Conservation (phyloP, 2,329 filamentous ascomycete genomes). For the Pezicula carpinea region DNA sequence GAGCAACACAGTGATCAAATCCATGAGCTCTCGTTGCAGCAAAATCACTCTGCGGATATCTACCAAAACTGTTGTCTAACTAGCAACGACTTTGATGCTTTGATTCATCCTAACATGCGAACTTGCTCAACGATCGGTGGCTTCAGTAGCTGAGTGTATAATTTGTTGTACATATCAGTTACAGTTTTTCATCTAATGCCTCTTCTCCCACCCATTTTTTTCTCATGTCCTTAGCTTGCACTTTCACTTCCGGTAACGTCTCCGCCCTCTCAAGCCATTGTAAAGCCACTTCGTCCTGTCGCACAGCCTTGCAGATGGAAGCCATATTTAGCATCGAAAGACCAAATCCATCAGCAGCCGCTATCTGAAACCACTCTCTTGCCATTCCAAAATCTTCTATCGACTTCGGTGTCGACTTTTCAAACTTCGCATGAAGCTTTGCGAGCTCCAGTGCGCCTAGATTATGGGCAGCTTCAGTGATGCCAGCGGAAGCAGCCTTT, state of each 20-base stretch:
- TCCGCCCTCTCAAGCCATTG: conserved; percentile 21
- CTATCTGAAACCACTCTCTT: conserved; percentile 25
- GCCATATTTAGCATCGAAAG: conserved; percentile 25
- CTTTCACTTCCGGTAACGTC: conserved; percentile 4
- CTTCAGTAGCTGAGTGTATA: too few relatives aligned
- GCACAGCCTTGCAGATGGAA: conserved; percentile 18
- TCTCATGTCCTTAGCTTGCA: conserved; percentile 6
- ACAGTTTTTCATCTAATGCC: too few relatives aligned
- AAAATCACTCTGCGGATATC: too few relatives aligned
- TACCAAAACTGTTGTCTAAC: too few relatives aligned
- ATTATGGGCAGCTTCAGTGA: conserved; percentile 25
- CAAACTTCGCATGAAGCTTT: conserved; percentile 7
- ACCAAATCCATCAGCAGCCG: conserved; percentile 21
- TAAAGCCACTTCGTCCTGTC: conserved; percentile 13
- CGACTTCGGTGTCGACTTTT: conserved; percentile 2
- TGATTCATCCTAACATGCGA: too few relatives aligned
- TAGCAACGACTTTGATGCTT: too few relatives aligned
- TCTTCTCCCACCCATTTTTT: background rate
- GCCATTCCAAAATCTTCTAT: conserved; percentile 23
- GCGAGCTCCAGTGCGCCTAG: conserved; percentile 23
- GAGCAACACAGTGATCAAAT: too few relatives aligned
- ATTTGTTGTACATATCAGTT: too few relatives aligned
- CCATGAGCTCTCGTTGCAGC: too few relatives aligned
- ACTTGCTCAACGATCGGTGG: too few relatives aligned
- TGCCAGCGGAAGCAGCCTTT: conserved; percentile 26